A percentile compares a stretch with the other conserved stretches of the same genome.
Evolutionary conservation across 2,329 filamentous ascomycete genomes (phyloP).

Genomic region (Colletotrichum theobromicola): DNA sequence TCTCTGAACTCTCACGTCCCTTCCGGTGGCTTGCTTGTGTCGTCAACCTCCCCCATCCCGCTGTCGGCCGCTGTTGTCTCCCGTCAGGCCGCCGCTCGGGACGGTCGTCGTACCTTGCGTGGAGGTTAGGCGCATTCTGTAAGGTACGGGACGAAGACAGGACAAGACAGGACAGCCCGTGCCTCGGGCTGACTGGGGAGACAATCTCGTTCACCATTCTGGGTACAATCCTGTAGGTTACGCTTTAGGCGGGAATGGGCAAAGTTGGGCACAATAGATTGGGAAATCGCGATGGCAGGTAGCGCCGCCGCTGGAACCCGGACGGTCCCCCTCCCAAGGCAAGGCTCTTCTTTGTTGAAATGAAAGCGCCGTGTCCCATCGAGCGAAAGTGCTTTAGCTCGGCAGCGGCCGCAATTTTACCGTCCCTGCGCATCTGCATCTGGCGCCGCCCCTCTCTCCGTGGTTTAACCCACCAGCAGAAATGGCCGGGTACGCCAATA

Average conservation of each 20-base stretch:
- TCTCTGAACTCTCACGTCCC: neutral
- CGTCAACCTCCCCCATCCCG: neutral
- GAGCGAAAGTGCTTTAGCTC: conserved; percentile 15
- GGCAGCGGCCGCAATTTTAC: conserved; percentile 19
- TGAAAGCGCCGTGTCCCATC: conserved; percentile 7
- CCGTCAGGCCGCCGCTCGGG: neutral
- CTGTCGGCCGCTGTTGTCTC: neutral
- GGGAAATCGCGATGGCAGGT: conserved; percentile 13
- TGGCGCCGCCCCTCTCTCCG: neutral
- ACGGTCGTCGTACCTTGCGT: neutral
- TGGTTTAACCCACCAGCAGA: neutral
- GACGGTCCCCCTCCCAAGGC: neutral
- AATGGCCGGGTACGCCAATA: neutral
- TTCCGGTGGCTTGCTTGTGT: neutral
- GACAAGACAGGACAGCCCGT: neutral
- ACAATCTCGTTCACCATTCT: neutral
- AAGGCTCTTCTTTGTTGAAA: conserved; percentile 20
- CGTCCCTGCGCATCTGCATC: conserved; percentile 15
- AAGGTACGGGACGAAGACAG: neutral
- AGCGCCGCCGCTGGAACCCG: conserved; percentile 16
- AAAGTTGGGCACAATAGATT: neutral
- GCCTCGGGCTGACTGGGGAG: neutral
- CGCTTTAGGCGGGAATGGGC: conserved; percentile 4
- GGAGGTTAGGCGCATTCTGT: neutral
- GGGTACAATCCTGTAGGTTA: neutral